phyloP scores from a whole-genome alignment of 768 basidiomycete species.

The Naganishia kalamii region DNA sequence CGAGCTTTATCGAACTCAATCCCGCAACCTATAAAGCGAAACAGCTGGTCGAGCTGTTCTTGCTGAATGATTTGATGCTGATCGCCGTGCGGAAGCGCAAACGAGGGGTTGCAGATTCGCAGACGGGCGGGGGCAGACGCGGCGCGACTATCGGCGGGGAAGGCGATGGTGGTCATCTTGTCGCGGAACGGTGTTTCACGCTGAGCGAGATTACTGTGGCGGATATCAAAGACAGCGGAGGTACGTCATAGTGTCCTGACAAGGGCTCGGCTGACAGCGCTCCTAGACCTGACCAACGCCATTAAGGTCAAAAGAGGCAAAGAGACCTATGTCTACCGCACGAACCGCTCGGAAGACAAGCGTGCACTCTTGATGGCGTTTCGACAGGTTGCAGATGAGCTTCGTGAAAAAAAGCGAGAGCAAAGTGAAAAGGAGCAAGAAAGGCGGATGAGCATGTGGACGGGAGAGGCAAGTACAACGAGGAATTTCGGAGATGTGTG shows the following conservation, averaged over 20 bases:
- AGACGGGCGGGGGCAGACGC: constrained; percentile 1
- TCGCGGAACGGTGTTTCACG: constrained; percentile 89
- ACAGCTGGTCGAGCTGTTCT: constrained; percentile 77
- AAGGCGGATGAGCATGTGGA: constrained; percentile 60
- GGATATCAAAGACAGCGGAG: constrained; percentile 89
- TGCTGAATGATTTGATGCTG: constrained; percentile 84
- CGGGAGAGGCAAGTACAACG: constrained; percentile 45
- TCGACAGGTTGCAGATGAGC: constrained; percentile 85
- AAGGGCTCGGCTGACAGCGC: neutral
- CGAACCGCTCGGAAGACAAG: constrained; percentile 74
- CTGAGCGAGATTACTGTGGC: constrained; percentile 89
- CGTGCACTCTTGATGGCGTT: constrained; percentile 76
- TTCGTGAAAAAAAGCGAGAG: constrained; percentile 77
- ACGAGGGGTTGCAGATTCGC: constrained; percentile 22
- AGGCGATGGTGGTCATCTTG: constrained; percentile 58
- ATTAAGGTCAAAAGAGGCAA: constrained; percentile 91
- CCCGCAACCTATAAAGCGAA: constrained; percentile 91
- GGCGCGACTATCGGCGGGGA: constrained; percentile 51
- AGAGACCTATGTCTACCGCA: constrained; percentile 89
- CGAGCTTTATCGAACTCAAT: constrained; percentile 75
- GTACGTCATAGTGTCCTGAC: constrained; percentile 50
- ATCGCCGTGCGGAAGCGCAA: constrained; percentile 69
- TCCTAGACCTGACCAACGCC: constrained; percentile 72
- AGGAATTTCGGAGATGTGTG: too few species aligned
- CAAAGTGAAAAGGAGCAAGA: constrained; percentile 92